Base-by-base conservation (phyloP, 441 rosid species). In the Isatis lusitanica region DNA sequence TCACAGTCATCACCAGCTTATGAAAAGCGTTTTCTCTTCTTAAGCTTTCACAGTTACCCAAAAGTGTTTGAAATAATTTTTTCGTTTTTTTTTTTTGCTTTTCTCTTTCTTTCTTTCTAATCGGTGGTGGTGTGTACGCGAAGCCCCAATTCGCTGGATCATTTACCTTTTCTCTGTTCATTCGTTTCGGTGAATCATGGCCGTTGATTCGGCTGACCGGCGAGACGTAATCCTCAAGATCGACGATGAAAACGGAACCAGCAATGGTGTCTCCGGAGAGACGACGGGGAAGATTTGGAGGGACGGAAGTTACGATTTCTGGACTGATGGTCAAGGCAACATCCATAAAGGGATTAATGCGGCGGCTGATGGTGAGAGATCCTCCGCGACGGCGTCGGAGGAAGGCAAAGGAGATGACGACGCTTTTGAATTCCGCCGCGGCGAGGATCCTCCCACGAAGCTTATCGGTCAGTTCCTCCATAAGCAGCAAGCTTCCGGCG, bases 391-490 rank as follows among this genome's bases (percentile, higher is more conserved):
- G 0, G 47, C 61, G 8, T 15, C 61, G 16, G 74, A 43, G 36
- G 71, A 77, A 1, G 70, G 10, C 1, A 21, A 39, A 21, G 24
- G 16, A 0, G 66, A 66, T 0, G 79, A 65, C 0, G 78, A 71
- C 15, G 65, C 68, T 66, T 81, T 85, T 50, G 82, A 81, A 17
- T 85, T 85, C 57, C 66, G 66, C 9, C 85, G 73, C 44, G 77
- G 74, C 24, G 85, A 85, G 12, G 97, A 90, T 79, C 97, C 97
- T 11, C 85, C 93, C 5, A 84, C 91, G 17, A 83, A 82, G 87
- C 74, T 94, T 6, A 89, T 88, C 21, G 90, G 91, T 61, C 90
- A 89, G 88, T 92, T 92, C 66, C 72, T 90, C 24, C 90, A 90
- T 74, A 92, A 82, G 69, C 98, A 92, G 63, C 69, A 83, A 56